Base-by-base conservation (phyloP, 306 rosid genomes). In the Hippophae tibetana region DNA sequence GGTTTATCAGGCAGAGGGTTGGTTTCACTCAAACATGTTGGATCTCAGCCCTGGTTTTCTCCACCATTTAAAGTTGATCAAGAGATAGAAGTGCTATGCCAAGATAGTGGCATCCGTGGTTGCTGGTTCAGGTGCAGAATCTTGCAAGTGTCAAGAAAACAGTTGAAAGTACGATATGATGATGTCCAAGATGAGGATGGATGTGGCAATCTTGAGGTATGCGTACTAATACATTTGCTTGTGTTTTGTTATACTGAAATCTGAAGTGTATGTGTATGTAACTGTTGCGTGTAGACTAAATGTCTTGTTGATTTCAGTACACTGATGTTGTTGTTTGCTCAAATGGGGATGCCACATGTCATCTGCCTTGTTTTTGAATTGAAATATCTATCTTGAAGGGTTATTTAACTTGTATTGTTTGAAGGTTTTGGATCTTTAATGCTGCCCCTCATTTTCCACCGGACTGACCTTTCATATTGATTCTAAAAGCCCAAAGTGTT, bases 81-180 rank as follows among this genome's bases (percentile, higher is more conserved):
- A 72, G 86, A 85, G 82, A 78, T 92, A 73, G 99, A 92, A 81
- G 60, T 88, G 70, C 86, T 92, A 56, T 88, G 95, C 83, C 99
- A 88, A 75, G 99, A 92, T 75, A 92, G 99, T 63, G 99, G 99
- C 76, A 92, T 92, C 72, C 79, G 95, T 69, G 99, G 99, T 68
- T 92, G 99, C 82, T 92, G 99, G 99, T 92, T 92, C 79, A 83
- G 95, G 72, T 92, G 99, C 77, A 85, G 82, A 7, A 75, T 92
- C 43, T 53, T 82, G 80, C 83, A 79, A 69, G 68, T 78, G 54
- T 80, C 95, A 9, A 78, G 78, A 70, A 92, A 88, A 59, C 88
- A 81, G 69, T 60, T 92, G 65, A 84, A 84, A 78, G 94, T 92
- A 51, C 90, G 56, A 61, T 92, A 92, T 13, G 76, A 80, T 64